phyloP scores from a whole-genome alignment of 2,329 filamentous ascomycete species.

The Colletotrichum coccodes region DNA sequence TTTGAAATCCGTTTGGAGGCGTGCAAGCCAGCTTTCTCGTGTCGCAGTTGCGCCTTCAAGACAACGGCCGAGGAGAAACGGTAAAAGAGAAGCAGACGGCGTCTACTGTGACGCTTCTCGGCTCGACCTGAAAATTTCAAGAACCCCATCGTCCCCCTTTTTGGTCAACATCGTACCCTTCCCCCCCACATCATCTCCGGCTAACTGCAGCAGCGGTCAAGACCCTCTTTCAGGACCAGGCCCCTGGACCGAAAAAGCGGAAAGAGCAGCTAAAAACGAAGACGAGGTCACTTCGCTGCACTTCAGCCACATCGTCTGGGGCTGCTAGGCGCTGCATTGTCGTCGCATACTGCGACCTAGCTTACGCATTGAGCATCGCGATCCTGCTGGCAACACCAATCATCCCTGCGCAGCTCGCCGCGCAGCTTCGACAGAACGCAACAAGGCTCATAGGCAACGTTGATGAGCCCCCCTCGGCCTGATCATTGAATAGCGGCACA shows the following conservation, averaged over 20 bases:
- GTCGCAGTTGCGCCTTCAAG: background rate
- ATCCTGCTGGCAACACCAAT: background rate
- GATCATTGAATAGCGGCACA: background rate
- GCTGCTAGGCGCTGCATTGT: background rate
- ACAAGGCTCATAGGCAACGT: background rate
- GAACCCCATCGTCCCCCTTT: background rate
- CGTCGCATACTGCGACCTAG: background rate
- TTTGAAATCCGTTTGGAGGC: background rate
- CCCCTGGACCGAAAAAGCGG: slow-evolving; percentile 4
- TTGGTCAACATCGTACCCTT: background rate
- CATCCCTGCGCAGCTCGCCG: background rate
- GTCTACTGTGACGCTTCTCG: background rate
- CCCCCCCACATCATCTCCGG: slow-evolving; percentile 31
- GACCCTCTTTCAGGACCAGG: slow-evolving; percentile 27
- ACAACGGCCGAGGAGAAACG: background rate
- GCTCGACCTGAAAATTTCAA: background rate
- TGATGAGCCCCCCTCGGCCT: background rate
- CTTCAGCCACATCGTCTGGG: slow-evolving; percentile 2
- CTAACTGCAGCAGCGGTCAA: slow-evolving; percentile 22
- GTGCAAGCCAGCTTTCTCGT: background rate
- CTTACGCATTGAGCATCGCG: background rate
- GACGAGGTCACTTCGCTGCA: background rate
- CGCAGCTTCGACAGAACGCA: background rate
- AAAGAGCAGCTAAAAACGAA: slow-evolving; percentile 6
- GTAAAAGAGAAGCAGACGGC: background rate